Evolutionary conservation across 768 basidiomycete genomes (phyloP), one percentile per base, ranked within the genome.

Genomic region (Lactifluus piperatus): DNA sequence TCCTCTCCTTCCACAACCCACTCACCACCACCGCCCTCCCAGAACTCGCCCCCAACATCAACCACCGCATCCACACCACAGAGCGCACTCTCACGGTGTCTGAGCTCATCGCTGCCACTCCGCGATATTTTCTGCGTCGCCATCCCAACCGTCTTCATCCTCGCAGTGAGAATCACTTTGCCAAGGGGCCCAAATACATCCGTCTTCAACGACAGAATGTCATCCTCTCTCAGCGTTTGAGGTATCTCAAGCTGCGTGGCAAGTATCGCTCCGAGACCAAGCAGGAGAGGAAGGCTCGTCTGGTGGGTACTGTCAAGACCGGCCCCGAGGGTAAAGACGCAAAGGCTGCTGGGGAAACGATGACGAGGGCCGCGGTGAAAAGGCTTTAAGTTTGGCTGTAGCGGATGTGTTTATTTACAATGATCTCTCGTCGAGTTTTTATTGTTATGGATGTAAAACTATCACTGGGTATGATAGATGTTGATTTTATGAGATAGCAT

Each of bases 171-270:
- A n/a, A n/a, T n/a, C n/a, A 94, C 72, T 97, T 97, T 78, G 91
- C 97, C 77, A 97, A 97, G 75, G 97, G 95, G 95, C 95, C 95
- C 67, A 92, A 94, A 78, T 98, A 98, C 71, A 84, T 98, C 67
- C 91, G 94, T 70, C 87, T 98, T 48, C 95, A 98, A 71, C 86
- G 95, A 71, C 94, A 97, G 76, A 97, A 97, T 79, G 92, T 97
- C 69, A 95, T 98, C 76, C 86, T 98, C 61, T 79, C 90, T 82
- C 93, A 97, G 77, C 91, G 95, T 69, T 80, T 98, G 67, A 98
- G 97, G 82, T 98, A 62, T 98, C n/a, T 97, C 86, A 94, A 95
- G 77, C 85, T 99, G 61, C 74, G 97, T 48, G 95, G 98, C 85
- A 97, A 97, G 81, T 81, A 94, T 76, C 85, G 90, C 63, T 91